Evolutionary conservation across 2,329 filamentous ascomycete genomes (phyloP).

Genomic region (Setomelanomma holmii): DNA sequence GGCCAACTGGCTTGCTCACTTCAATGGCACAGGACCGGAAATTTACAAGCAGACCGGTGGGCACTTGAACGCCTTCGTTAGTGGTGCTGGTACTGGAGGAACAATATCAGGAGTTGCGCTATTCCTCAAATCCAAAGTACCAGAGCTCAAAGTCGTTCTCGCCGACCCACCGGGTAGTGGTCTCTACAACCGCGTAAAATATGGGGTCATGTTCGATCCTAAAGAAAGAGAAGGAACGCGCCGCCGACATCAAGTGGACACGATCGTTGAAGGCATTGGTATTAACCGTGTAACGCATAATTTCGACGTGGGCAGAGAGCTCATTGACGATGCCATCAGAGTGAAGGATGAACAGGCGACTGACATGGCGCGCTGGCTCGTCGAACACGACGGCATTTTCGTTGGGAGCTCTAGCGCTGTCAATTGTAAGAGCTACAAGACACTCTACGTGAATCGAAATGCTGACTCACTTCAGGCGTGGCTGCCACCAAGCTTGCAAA

Average conservation of each 20-base stretch:
- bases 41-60: slow-evolving; percentile 81
- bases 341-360: slow-evolving; percentile 90
- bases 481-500: slow-evolving; percentile 75
- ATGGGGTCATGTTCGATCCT: slow-evolving; percentile 92
- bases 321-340: slow-evolving; percentile 88
- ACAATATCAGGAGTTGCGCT: slow-evolving; percentile 88
- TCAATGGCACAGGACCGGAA: slow-evolving; percentile 84
- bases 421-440: slow-evolving; percentile 69
- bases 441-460: not conserved
- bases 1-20: slow-evolving; percentile 88
- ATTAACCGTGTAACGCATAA: slow-evolving; percentile 95
- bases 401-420: slow-evolving; percentile 95
- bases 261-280: slow-evolving; percentile 93
- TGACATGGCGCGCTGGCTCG: slow-evolving; percentile 93
- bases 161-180: slow-evolving; percentile 95
- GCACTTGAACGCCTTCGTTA: slow-evolving; percentile 82
- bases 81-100: slow-evolving; percentile 92
- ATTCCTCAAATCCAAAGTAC: slow-evolving; percentile 78
- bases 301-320: slow-evolving; percentile 83
- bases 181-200: slow-evolving; percentile 87
- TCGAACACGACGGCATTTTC: slow-evolving; percentile 95
- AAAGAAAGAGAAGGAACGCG: slow-evolving; percentile 92
- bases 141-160: slow-evolving; percentile 73
- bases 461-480: slow-evolving; percentile 54
- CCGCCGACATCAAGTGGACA: slow-evolving; percentile 89